Percentiles rank a stretch among this genome's conserved stretches.
Evolutionary conservation across 1,284 basidiomycete genomes (phyloP).

Genomic region (Cutaneotrichosporon dermatis): DNA sequence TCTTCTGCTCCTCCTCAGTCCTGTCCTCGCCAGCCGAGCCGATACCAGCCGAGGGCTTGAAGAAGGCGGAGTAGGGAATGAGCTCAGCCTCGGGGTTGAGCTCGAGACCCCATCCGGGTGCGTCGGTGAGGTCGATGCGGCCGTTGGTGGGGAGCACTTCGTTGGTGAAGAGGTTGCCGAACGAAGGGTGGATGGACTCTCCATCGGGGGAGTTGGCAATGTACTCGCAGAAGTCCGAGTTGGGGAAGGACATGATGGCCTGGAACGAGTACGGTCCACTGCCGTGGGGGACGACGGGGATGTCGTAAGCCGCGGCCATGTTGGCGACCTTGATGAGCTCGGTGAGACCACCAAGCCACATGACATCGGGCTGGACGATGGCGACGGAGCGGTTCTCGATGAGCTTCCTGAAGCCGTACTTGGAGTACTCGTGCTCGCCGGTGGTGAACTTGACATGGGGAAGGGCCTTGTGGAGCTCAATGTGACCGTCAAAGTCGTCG

Average conservation of each 20-base stretch:
- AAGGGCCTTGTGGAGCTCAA: constrained; percentile 51
- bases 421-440: constrained; percentile 56
- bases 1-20: constrained; percentile 16
- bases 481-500: constrained; percentile 53
- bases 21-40: constrained; percentile 32
- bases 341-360: constrained; percentile 54
- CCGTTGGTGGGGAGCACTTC: constrained; percentile 54
- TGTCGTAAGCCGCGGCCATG: constrained; percentile 50
- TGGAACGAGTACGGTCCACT: constrained; percentile 50
- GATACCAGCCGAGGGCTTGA: constrained; percentile 31
- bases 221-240: constrained; percentile 50
- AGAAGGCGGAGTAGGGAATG: constrained; percentile 44
- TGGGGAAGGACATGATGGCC: constrained; percentile 45
- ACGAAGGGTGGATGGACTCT: constrained; percentile 52
- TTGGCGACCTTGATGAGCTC: constrained; percentile 55
- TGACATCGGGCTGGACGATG: constrained; percentile 56
- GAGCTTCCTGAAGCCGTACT: constrained; percentile 56
- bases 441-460: constrained; percentile 56
- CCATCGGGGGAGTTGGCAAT: constrained; percentile 56
- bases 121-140: constrained; percentile 50
- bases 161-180: constrained; percentile 55
- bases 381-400: constrained; percentile 54
- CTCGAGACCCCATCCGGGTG: constrained; percentile 54
- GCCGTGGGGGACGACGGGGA: constrained; percentile 57
- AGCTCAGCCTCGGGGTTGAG: constrained; percentile 53